Conservation (phyloP, 1,139 yeast species). For the Nakaseomyces sp. region DNA sequence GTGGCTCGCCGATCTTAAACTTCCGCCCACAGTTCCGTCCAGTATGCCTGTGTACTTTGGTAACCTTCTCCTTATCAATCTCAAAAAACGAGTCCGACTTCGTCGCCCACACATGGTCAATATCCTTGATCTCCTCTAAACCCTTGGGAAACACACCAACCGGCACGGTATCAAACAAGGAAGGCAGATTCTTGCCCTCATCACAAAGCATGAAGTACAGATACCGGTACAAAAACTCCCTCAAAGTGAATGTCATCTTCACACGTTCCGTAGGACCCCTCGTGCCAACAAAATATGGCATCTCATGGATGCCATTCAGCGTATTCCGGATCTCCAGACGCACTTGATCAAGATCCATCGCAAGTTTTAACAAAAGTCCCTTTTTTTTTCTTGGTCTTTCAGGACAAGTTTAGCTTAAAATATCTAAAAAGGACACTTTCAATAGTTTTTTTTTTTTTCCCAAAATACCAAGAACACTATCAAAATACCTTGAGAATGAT, state of each 20-base stretch:
- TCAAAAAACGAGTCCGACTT: constrained; percentile 15
- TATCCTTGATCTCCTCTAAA: constrained; percentile 16
- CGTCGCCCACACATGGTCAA: constrained; percentile 9
- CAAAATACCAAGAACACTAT: no score
- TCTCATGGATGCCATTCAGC: constrained; percentile 19
- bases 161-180: constrained; percentile 14
- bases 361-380: not conserved
- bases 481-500: no score
- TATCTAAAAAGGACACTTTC: no score
- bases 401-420: no score
- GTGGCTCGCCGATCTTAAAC: constrained; percentile 51
- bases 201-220: constrained; percentile 22
- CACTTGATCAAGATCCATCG: constrained; percentile 5
- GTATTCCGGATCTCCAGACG: constrained; percentile 10
- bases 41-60: constrained; percentile 30
- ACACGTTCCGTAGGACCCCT: constrained; percentile 26
- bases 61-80: constrained; percentile 15
- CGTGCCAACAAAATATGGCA: constrained; percentile 16
- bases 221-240: constrained; percentile 21
- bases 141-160: constrained; percentile 14
- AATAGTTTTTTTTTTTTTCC: no score
- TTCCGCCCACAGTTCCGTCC: constrained; percentile 58
- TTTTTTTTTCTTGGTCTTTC: no score
- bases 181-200: constrained; percentile 19
- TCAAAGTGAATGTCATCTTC: constrained; percentile 23